Conservation (phyloP, 208 protist species). For the Trypanosoma avium region DNA sequence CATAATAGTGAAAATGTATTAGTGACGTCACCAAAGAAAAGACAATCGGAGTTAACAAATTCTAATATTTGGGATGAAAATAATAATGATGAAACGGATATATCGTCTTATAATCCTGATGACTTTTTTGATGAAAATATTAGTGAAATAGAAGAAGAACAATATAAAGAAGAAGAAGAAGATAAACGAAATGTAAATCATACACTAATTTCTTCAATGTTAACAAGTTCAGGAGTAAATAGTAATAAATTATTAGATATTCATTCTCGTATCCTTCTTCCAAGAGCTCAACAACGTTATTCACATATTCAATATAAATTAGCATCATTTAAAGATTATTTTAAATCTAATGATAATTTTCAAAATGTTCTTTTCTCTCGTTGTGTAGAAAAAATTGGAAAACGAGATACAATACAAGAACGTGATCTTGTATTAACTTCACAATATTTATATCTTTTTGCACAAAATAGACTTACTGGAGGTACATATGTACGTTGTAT, state of each 20-base stretch:
- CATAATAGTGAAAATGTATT: not conserved
- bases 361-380: constrained; percentile 56
- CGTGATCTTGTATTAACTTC: constrained; percentile 54
- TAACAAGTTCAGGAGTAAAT: not conserved
- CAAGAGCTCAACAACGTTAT: constrained; percentile 33
- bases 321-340: constrained; percentile 31
- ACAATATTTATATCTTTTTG: constrained; percentile 54
- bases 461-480: constrained; percentile 22
- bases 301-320: constrained; percentile 48
- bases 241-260: not conserved
- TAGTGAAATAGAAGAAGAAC: constrained; percentile 19
- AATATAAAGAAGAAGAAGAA: too few species aligned
- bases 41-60: not conserved
- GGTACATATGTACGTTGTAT: constrained; percentile 30
- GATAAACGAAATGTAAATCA: not conserved
- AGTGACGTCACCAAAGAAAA: not conserved
- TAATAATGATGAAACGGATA: not conserved
- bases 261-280: constrained; percentile 22
- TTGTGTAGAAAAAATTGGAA: constrained; percentile 55
- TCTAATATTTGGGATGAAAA: not conserved
- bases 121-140: constrained; percentile 9
- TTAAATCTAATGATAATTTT: constrained; percentile 38
- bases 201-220: not conserved
- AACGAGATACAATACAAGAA: constrained; percentile 43
- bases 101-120: not conserved